phyloP scores from a whole-genome alignment of 768 basidiomycete genomes.

The Amyloporia xantha region DNA sequence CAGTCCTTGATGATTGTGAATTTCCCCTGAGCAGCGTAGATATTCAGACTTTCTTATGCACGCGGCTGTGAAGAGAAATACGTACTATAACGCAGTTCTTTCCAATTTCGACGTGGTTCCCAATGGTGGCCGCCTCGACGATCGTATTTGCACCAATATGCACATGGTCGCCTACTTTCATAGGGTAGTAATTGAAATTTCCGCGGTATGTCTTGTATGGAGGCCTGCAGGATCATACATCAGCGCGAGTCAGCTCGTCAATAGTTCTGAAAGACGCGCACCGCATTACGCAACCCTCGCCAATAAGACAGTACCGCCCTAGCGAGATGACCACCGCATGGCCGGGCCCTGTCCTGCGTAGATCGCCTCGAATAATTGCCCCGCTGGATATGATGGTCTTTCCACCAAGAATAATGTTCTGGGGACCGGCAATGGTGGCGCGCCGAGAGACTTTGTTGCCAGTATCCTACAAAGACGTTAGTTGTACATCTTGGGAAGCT shows the following conservation, averaged over 20 bases:
- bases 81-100: slow-evolving; percentile 91
- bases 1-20: slow-evolving; percentile 97
- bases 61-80: slow-evolving; percentile 2
- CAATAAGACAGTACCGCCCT: slow-evolving; percentile 88
- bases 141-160: slow-evolving; percentile 86
- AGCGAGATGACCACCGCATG: slow-evolving; percentile 92
- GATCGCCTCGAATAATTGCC: slow-evolving; percentile 90
- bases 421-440: slow-evolving; percentile 86
- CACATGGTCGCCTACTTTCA: slow-evolving; percentile 95
- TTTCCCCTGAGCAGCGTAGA: slow-evolving; percentile 59
- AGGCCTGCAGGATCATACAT: slow-evolving; percentile 40
- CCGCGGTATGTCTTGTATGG: slow-evolving; percentile 88
- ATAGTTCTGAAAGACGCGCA: slow-evolving; percentile 26
- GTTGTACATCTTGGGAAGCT: neutral
- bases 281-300: slow-evolving; percentile 88
- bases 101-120: slow-evolving; percentile 91
- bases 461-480: slow-evolving; percentile 58
- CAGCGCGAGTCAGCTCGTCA: neutral
- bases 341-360: slow-evolving; percentile 82
- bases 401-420: slow-evolving; percentile 95
- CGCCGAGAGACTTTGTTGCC: slow-evolving; percentile 94
- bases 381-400: slow-evolving; percentile 92
- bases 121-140: slow-evolving; percentile 92
- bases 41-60: neutral
- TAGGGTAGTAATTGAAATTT: slow-evolving; percentile 94